phyloP scores from a whole-genome alignment of 305 asterid genomes.

The Fraxinus ornus region DNA sequence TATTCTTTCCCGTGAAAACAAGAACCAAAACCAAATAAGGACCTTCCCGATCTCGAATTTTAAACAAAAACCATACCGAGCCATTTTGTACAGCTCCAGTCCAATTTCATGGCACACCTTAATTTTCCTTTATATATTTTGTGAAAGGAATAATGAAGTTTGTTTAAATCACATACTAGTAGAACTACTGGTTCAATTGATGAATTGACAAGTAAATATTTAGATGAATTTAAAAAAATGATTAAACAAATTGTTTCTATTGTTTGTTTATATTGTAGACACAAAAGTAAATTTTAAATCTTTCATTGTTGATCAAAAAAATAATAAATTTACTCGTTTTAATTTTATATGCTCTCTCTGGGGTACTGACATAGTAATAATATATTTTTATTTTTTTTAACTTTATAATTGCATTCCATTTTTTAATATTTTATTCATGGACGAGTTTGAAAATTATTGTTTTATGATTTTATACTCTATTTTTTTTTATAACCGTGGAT shows the following conservation, averaged over 20 bases:
- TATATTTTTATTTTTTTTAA: no score
- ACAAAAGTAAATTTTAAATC: not conserved
- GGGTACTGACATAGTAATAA: no score
- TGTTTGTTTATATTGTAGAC: not conserved
- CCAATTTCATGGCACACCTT: not conserved
- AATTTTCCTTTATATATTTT: not conserved
- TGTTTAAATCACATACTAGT: not conserved
- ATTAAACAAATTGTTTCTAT: no score
- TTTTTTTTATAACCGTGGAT: no score
- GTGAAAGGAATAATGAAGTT: not conserved
- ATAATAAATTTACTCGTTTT: no score
- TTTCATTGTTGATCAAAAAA: no score
- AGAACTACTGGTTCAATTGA: not conserved
- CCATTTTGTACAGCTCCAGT: not conserved
- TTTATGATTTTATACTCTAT: no score
- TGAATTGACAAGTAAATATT: not conserved
- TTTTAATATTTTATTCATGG: no score
- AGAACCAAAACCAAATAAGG: not conserved
- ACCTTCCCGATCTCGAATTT: not conserved
- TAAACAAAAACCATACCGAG: not conserved
- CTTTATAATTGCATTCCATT: not conserved
- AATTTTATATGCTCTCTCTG: no score
- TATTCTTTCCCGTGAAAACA: not conserved
- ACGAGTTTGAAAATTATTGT: not conserved
- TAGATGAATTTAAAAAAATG: not conserved